These are phyloP conservation scores for Penicillium sp. DNA, from an alignment of 2,329 filamentous ascomycete genomes.

Conservation along the genomic window DNA sequence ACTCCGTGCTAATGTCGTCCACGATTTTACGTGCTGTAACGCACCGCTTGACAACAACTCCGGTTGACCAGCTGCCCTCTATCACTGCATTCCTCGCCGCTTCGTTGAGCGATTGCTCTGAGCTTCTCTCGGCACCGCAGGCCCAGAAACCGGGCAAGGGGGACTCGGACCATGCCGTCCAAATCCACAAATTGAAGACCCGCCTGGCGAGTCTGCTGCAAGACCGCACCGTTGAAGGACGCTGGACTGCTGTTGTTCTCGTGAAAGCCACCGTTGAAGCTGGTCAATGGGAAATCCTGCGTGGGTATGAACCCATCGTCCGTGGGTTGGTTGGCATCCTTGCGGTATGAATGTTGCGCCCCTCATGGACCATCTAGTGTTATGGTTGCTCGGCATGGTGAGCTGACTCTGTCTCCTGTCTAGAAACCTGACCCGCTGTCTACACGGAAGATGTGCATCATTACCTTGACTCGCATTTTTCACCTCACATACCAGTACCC, in stretches of 20 bases:
- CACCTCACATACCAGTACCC: conserved; percentile 73
- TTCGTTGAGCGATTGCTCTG: conserved; percentile 49
- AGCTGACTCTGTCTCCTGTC: conserved; percentile 6
- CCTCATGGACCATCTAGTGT: background rate
- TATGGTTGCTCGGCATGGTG: conserved; percentile 4
- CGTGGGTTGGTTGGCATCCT: conserved; percentile 67
- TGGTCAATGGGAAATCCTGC: conserved; percentile 76
- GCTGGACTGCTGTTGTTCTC: conserved; percentile 71
- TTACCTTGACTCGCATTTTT: conserved; percentile 78
- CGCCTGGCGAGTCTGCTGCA: conserved; percentile 71
- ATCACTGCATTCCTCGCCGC: conserved; percentile 63
- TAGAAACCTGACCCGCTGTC: conserved; percentile 71
- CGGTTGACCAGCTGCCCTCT: conserved; percentile 66
- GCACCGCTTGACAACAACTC: conserved; percentile 59
- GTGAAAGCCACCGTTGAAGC: conserved; percentile 77
- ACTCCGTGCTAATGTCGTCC: conserved; percentile 20
- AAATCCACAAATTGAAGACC: conserved; percentile 76
- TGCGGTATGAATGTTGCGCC: conserved; percentile 47
- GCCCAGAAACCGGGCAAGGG: conserved; percentile 54
- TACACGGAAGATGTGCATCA: conserved; percentile 69
- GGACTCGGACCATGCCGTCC: conserved; percentile 59
- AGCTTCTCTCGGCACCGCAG: conserved; percentile 58
- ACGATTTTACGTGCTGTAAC: conserved; percentile 40
- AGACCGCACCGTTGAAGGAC: conserved; percentile 65
- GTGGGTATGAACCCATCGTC: conserved; percentile 69